A percentile compares a stretch with the other conserved stretches of the same genome.
phyloP scores from a whole-genome alignment of 306 rosid species.

The Senna tora region DNA sequence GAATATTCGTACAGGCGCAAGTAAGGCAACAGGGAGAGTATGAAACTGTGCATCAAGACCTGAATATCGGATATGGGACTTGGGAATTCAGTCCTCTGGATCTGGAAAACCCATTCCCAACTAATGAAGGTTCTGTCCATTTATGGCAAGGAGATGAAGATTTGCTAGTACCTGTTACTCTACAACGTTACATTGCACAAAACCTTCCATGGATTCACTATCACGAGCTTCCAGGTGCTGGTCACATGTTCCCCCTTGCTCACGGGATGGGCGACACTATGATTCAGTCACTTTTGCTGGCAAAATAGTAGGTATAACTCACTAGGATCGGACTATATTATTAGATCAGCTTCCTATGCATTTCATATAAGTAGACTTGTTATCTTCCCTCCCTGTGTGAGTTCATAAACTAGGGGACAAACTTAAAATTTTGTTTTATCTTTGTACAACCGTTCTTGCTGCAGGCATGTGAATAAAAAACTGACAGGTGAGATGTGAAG shows the following conservation, averaged over 20 bases:
- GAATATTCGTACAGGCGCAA: constrained; percentile 50
- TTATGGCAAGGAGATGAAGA: constrained; percentile 83
- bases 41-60: constrained; percentile 54
- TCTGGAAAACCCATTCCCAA: constrained; percentile 67
- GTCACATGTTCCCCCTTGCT: constrained; percentile 59
- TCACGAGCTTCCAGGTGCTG: constrained; percentile 68
- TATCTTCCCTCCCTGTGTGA: neutral
- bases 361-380: constrained; percentile 6
- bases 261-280: constrained; percentile 52
- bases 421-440: neutral
- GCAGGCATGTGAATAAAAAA: too few relatives aligned
- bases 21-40: constrained; percentile 62
- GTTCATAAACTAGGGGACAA: neutral
- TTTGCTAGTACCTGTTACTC: constrained; percentile 52
- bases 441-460: too few relatives aligned
- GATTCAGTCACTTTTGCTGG: constrained; percentile 48
- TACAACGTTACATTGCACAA: constrained; percentile 59
- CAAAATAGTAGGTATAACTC: constrained; percentile 28
- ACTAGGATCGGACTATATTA: neutral
- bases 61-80: constrained; percentile 59
- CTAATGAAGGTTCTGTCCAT: constrained; percentile 59
- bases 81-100: constrained; percentile 81
- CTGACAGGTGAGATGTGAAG: too few relatives aligned
- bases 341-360: constrained; percentile 12
- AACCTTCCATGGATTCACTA: constrained; percentile 70